phyloP scores from a whole-genome alignment of 139 green algal species.

The Chlorella sp. region DNA sequence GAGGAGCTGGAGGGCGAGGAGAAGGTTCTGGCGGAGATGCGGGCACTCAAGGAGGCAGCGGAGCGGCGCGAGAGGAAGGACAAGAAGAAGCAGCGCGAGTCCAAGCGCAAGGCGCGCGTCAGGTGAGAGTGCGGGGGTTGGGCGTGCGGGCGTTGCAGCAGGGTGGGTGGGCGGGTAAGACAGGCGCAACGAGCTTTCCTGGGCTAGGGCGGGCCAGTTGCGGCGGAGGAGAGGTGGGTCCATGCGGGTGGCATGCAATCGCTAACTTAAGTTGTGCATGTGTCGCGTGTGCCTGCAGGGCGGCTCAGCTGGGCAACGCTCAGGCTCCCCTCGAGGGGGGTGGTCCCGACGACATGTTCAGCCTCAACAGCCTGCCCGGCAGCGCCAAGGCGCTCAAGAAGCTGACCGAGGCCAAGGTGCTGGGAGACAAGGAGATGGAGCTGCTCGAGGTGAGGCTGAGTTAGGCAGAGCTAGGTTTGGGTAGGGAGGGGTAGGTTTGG shows the following conservation, averaged over 20 bases:
- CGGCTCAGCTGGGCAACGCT: constrained; percentile 1
- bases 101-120: constrained; percentile 10
- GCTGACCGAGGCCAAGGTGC: constrained; percentile 17
- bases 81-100: constrained; percentile 63
- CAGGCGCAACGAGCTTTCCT: no score
- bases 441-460: constrained; percentile 21
- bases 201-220: no score
- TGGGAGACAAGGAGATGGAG: constrained; percentile 36
- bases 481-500: no score
- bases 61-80: constrained; percentile 58
- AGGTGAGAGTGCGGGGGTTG: constrained; percentile 1
- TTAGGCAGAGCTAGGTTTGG: no score
- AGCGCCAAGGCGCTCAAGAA: background rate
- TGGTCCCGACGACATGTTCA: constrained; percentile 3
- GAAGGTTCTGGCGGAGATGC: constrained; percentile 84
- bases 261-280: no score
- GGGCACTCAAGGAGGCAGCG: constrained; percentile 63
- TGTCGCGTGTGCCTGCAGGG: constrained; percentile 1
- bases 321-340: background rate
- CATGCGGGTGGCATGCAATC: no score
- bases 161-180: no score
- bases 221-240: no score
- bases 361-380: background rate
- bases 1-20: constrained; percentile 62
- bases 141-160: no score